These are phyloP conservation scores for Thymus mandschuricus DNA, from an alignment of 257 asterid species.

Conservation along the genomic window DNA sequence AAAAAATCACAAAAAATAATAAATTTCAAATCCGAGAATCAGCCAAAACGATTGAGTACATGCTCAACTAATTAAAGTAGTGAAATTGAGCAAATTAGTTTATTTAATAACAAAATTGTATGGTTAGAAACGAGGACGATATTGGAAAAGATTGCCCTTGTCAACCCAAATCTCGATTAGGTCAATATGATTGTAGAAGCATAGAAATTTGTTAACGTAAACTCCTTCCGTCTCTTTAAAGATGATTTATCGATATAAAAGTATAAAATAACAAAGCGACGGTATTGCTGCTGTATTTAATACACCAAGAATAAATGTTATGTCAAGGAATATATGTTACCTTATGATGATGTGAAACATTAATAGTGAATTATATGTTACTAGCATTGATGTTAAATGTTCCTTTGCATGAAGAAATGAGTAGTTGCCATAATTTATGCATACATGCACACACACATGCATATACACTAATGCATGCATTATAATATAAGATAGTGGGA, in stretches of 20 bases:
- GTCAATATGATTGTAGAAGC: neutral
- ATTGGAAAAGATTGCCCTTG: neutral
- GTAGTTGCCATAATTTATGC: neutral
- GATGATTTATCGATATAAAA: too few species aligned
- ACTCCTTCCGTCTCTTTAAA: too few species aligned
- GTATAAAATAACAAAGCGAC: too few species aligned
- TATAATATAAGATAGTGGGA: slow-evolving; percentile 17
- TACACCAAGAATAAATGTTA: too few species aligned
- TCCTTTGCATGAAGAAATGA: neutral
- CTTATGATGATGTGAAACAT: neutral
- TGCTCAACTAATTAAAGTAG: too few species aligned
- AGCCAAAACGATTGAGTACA: too few species aligned
- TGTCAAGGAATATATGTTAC: neutral
- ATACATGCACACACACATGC: neutral
- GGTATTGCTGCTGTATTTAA: too few species aligned
- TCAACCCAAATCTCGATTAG: slow-evolving; percentile 1
- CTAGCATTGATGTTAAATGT: too few species aligned
- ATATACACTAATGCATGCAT: neutral
- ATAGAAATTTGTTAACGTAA: neutral
- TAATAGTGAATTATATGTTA: too few species aligned
- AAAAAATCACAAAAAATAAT: neutral
- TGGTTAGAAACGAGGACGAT: neutral
- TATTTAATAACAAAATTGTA: neutral
- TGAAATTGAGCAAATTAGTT: too few species aligned
- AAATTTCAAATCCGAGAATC: neutral